These are phyloP conservation scores for Neofusicoccum sp. DNA, from an alignment of 2,329 filamentous ascomycete genomes.

Conservation along the genomic window DNA sequence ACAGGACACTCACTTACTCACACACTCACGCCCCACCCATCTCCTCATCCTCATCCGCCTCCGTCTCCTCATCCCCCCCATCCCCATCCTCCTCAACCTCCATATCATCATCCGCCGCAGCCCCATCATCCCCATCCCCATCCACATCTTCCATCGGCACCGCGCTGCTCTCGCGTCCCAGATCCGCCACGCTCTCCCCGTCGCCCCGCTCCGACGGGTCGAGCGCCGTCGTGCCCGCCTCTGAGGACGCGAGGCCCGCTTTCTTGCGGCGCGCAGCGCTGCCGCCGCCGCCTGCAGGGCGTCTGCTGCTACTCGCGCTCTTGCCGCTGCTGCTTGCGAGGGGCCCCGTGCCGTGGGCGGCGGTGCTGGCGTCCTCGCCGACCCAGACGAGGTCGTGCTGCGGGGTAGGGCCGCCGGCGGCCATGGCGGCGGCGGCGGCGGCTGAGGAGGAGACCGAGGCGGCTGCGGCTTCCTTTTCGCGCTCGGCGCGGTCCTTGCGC, in stretches of 20 bases:
- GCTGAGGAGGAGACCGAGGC: neutral
- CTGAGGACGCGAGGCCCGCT: neutral
- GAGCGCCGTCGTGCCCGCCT: neutral
- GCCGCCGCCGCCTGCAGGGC: neutral
- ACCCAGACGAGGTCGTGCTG: conserved; percentile 17
- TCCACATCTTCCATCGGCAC: conserved; percentile 9
- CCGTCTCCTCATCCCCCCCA: conserved; percentile 23
- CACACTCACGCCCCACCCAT: neutral
- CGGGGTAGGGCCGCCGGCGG: neutral
- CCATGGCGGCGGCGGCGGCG: neutral
- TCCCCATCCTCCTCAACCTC: conserved; percentile 2
- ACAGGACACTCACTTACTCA: neutral
- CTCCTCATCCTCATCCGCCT: conserved; percentile 33
- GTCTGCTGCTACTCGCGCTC: neutral
- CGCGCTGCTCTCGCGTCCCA: conserved; percentile 13
- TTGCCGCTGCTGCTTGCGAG: neutral
- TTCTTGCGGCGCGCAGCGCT: conserved; percentile 1
- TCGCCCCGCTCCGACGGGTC: neutral
- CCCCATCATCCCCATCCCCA: neutral
- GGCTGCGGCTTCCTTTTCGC: conserved; percentile 15
- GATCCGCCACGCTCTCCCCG: neutral
- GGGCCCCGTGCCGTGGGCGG: neutral
- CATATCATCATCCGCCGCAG: conserved; percentile 4
- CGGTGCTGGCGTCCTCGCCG: conserved; percentile 11
- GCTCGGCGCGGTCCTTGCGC: conserved; percentile 4